Conservation (phyloP, 2,329 filamentous ascomycete genomes). For the Aspergillus caelatus region DNA sequence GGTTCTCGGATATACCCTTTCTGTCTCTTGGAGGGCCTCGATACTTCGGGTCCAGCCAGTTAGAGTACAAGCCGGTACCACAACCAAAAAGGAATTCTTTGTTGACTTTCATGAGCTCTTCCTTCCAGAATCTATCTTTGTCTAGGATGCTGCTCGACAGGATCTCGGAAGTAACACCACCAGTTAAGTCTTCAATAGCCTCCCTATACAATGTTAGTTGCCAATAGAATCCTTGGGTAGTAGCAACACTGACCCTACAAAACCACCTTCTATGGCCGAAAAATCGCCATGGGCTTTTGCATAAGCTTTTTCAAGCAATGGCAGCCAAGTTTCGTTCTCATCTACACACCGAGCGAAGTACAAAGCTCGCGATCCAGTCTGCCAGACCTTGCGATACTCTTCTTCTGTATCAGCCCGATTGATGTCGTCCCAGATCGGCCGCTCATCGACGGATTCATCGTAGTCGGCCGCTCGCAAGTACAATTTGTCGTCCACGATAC, state of each 20-base stretch:
- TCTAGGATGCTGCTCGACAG: conserved; percentile 55
- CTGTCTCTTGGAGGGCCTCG: conserved; percentile 39
- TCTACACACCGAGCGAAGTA: conserved; percentile 78
- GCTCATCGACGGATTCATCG: conserved; percentile 75
- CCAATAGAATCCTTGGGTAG: not conserved
- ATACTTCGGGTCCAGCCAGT: conserved; percentile 44
- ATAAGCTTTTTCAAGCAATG: conserved; percentile 79
- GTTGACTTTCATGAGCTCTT: conserved; percentile 79
- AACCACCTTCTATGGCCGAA: conserved; percentile 72
- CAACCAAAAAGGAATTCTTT: conserved; percentile 66
- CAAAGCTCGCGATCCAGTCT: conserved; percentile 74
- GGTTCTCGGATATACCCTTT: conserved; percentile 51
- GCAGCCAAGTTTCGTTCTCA: conserved; percentile 81
- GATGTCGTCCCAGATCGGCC: conserved; percentile 73
- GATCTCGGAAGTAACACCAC: conserved; percentile 53
- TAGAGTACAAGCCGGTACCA: conserved; percentile 50
- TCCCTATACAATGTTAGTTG: conserved; percentile 41
- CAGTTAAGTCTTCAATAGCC: conserved; percentile 61
- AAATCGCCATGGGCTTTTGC: conserved; percentile 85
- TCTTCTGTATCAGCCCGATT: conserved; percentile 73
- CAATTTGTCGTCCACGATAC: conserved; percentile 88
- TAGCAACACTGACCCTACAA: conserved; percentile 56
- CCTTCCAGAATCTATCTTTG: conserved; percentile 79
- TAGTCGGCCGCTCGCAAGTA: conserved; percentile 82
- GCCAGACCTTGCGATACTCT: conserved; percentile 70